These are phyloP conservation scores for Mortierella sp. DNA, from an alignment of 371 early-diverging fungal species.

Conservation along the genomic window DNA sequence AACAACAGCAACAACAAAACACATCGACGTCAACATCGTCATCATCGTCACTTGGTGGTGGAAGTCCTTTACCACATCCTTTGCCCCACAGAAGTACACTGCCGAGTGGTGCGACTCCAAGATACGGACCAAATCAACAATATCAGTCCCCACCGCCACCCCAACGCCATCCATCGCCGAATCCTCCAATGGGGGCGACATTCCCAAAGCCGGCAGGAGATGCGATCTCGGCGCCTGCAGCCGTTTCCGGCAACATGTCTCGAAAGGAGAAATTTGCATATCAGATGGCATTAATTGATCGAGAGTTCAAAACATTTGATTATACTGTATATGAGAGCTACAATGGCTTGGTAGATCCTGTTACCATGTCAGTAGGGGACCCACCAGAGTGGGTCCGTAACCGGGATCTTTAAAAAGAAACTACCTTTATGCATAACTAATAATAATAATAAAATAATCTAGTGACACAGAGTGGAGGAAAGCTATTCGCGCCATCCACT, in stretches of 20 bases:
- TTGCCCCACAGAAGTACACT: slow-evolving; percentile 3
- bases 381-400: slow-evolving; percentile 76
- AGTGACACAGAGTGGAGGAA: background rate
- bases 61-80: slow-evolving; percentile 25
- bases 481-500: no score
- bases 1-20: slow-evolving; percentile 29
- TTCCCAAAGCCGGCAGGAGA: slow-evolving; percentile 15
- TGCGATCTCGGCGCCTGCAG: slow-evolving; percentile 4
- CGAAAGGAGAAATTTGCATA: slow-evolving; percentile 45
- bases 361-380: slow-evolving; percentile 75
- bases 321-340: slow-evolving; percentile 76
- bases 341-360: slow-evolving; percentile 72
- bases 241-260: slow-evolving; percentile 21
- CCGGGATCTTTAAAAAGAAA: slow-evolving; percentile 27
- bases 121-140: slow-evolving; percentile 11
- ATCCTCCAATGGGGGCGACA: background rate
- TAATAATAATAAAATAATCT: background rate
- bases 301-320: slow-evolving; percentile 74
- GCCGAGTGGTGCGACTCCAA: background rate
- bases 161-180: slow-evolving; percentile 25
- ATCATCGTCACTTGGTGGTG: slow-evolving; percentile 23
- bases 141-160: slow-evolving; percentile 1
- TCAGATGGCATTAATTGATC: slow-evolving; percentile 64
- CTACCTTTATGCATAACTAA: background rate
- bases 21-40: slow-evolving; percentile 30